Evolutionary conservation across 345 rosid genomes (phyloP).

Genomic region (Salix udensis): DNA sequence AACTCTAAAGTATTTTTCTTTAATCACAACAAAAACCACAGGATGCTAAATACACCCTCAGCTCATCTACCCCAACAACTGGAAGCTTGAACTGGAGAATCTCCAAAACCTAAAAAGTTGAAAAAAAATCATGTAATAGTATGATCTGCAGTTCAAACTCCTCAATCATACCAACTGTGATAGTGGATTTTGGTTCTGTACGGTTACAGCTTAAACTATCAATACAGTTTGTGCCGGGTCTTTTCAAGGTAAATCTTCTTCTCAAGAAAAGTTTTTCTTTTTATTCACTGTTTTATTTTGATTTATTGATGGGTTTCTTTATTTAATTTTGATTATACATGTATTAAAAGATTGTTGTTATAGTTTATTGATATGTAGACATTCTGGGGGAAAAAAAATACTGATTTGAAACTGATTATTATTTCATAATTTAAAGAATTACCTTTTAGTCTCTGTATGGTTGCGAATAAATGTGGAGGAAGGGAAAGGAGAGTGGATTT

Average conservation of each 20-base stretch:
- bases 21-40: too few relatives aligned
- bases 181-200: not conserved
- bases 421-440: not conserved
- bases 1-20: too few relatives aligned
- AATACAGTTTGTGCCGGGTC: not conserved
- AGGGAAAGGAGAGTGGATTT: not conserved
- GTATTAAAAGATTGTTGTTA: not conserved
- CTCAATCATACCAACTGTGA: not conserved
- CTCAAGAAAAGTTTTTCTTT: not conserved
- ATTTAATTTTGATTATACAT: not conserved
- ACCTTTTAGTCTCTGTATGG: not conserved
- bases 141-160: not conserved
- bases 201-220: not conserved
- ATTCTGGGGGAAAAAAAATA: not conserved
- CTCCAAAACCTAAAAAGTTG: not conserved
- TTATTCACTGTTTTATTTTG: not conserved
- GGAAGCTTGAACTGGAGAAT: not conserved
- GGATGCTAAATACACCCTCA: too few relatives aligned
- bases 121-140: not conserved
- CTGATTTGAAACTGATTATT: not conserved
- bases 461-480: not conserved
- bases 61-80: not conserved
- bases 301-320: not conserved
- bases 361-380: not conserved
- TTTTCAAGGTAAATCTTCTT: conserved; percentile 7